phyloP scores from a whole-genome alignment of 1,139 yeast species.

The Hansenula lynferdii region DNA sequence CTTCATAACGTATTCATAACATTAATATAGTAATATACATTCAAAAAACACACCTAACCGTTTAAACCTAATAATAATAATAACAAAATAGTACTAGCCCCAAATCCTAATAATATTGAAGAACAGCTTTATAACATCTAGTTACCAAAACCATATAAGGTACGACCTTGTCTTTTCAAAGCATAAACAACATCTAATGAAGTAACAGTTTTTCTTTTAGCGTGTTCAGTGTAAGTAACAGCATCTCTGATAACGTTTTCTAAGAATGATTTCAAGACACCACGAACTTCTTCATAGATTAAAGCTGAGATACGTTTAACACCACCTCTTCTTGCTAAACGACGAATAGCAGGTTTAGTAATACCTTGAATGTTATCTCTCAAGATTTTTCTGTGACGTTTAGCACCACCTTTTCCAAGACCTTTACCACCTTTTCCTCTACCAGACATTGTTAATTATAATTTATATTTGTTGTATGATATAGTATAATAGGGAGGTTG shows the following conservation, averaged over 20 bases:
- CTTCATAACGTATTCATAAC: background rate
- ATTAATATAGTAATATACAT: background rate
- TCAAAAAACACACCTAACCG: background rate
- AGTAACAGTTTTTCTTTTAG: constrained; percentile 99
- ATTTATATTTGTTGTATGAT: background rate
- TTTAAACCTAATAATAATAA: background rate
- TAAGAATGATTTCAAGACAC: constrained; percentile 91
- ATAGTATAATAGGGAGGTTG: background rate
- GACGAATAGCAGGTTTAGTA: constrained; percentile 99
- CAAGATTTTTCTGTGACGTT: constrained; percentile 99
- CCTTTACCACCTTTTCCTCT: constrained; percentile 99
- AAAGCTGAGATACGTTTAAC: constrained; percentile 99
- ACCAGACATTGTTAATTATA: constrained; percentile 80
- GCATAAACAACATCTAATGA: constrained; percentile 99
- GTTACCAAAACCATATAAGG: constrained; percentile 99
- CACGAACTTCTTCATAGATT: constrained; percentile 98
- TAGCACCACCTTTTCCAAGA: constrained; percentile 99
- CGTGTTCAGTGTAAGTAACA: constrained; percentile 99
- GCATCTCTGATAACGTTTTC: constrained; percentile 98
- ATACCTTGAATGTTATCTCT: constrained; percentile 99
- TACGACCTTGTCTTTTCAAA: constrained; percentile 99
- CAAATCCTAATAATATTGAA: background rate
- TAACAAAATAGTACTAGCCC: background rate
- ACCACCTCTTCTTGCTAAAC: constrained; percentile 99
- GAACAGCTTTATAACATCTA: constrained; percentile 39